Evolutionary conservation across 306 rosid genomes (phyloP).

Genomic region (Gleditsia sinensis): DNA sequence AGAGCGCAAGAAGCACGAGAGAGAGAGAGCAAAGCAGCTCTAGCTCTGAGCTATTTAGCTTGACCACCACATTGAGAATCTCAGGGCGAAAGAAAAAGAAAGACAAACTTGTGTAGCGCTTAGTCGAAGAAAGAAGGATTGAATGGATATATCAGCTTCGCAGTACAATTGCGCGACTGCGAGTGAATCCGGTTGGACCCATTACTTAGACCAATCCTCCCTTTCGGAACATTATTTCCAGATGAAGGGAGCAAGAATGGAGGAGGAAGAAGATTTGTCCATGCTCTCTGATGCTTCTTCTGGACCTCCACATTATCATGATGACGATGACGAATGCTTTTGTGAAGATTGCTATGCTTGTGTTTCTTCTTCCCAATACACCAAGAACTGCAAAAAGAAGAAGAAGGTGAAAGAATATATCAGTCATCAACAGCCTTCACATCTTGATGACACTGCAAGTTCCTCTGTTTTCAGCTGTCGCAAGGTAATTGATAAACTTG

Average conservation of each 20-base stretch:
- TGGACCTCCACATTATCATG: conserved; percentile 54
- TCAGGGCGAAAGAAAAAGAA: not conserved
- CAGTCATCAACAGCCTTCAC: conserved; percentile 36
- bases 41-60: conserved; percentile 15
- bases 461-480: conserved; percentile 46
- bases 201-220: conserved; percentile 57
- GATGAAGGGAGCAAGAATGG: conserved; percentile 24
- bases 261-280: conserved; percentile 51
- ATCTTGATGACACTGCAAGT: conserved; percentile 72
- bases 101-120: no score
- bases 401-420: conserved; percentile 37
- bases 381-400: conserved; percentile 23
- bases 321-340: conserved; percentile 37
- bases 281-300: conserved; percentile 78
- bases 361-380: conserved; percentile 26
- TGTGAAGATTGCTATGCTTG: conserved; percentile 32
- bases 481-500: conserved; percentile 44
- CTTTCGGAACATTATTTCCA: conserved; percentile 40
- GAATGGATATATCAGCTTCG: conserved; percentile 53
- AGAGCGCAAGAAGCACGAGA: conserved; percentile 31
- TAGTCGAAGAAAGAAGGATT: no score
- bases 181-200: conserved; percentile 78
- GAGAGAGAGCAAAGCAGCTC: conserved; percentile 20
- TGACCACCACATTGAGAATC: conserved; percentile 15
- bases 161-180: conserved; percentile 54